Conservation (phyloP, 148 eudicot species). For the Diospyros kaki region DNA sequence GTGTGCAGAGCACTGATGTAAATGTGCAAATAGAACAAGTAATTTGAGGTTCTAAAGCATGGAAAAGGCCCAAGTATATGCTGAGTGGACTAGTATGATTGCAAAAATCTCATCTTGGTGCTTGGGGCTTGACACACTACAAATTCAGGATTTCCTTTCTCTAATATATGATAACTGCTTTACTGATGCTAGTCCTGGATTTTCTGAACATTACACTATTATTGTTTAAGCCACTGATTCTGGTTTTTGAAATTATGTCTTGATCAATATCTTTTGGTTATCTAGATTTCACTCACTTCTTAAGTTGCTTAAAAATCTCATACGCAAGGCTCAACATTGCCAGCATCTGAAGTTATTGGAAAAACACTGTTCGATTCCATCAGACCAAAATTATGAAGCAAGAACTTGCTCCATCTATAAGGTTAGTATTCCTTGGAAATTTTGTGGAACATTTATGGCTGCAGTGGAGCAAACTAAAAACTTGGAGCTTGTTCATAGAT, state of each 20-base stretch:
- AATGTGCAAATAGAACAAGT: too few relatives aligned
- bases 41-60: too few relatives aligned
- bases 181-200: not conserved
- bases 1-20: too few relatives aligned
- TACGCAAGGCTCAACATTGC: slow-evolving; percentile 46
- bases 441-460: not conserved
- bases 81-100: not conserved
- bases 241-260: not conserved
- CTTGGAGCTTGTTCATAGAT: not conserved
- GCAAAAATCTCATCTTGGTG: not conserved
- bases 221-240: not conserved
- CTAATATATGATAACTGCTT: too few relatives aligned
- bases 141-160: not conserved
- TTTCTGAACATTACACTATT: not conserved
- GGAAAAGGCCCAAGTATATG: not conserved
- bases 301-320: slow-evolving; percentile 51
- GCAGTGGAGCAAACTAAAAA: not conserved
- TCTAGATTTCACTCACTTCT: slow-evolving; percentile 64
- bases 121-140: not conserved
- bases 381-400: slow-evolving; percentile 20
- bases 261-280: slow-evolving; percentile 2
- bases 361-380: slow-evolving; percentile 59
- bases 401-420: slow-evolving; percentile 16
- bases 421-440: slow-evolving; percentile 25
- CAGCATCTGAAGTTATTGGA: slow-evolving; percentile 48